Evolutionary conservation across 768 basidiomycete species (phyloP), one percentile per base, ranked within the genome.

Genomic region (Psilocybe cyanescens): DNA sequence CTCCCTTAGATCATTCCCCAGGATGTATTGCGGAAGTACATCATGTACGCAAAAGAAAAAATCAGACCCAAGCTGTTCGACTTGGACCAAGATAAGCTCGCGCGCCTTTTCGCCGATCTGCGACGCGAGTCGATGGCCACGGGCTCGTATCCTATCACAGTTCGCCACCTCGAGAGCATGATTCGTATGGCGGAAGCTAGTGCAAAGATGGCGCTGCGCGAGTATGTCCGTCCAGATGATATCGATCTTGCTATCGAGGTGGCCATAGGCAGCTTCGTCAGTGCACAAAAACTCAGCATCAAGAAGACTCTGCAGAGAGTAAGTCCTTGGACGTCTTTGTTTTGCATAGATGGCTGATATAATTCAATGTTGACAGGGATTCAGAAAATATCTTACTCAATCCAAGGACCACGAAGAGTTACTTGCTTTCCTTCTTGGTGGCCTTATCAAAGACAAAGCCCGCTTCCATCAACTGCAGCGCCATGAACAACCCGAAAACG

Each of bases 101-200:
- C 95, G 5, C 83, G 89, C n/a, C 85, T 99, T 46, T 99, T 97
- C 74, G 90, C 94, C 19, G 97, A 99, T 73, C 83, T 99, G 31
- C 90, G 97, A 37, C 90, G 95, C 64, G 97, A 99, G 73, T 99
- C 97, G 4, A 81, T 95, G 68, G 95, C 95, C 17, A 99, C 97
- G 1, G 97, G 97, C n/a, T 98, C 97, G 19, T 97, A 94, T 77
- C 97, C 97, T 2, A 97, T 99, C 72, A 99, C 97, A 8, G 91
- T 99, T 52, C 93, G 97, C 59, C 97, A 99, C 71, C 76, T 99
- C 60, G 97, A 99, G 78, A 97, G 95, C 72, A 97, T 97, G 93
- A 99, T 99, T 76, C 90, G 97, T 44, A 99, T 99, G 97, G 86
- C 94, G 2, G 97, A 99, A 76, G 97, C 97, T 12, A 95, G 92